Evolutionary conservation across 768 basidiomycete genomes (phyloP).

Genomic region (Candolleomyces aberdarensis): DNA sequence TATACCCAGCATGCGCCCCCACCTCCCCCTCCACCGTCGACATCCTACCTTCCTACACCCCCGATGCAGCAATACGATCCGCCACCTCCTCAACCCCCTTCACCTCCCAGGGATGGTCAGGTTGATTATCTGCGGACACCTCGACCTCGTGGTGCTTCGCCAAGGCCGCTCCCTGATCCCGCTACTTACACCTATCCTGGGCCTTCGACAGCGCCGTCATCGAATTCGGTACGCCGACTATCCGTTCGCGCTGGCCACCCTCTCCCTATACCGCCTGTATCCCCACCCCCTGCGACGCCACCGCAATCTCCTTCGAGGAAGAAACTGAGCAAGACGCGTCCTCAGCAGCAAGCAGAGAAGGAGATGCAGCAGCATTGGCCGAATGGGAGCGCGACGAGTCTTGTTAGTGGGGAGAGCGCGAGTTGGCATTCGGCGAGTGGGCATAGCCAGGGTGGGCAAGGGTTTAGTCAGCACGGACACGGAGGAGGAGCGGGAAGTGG

Average conservation of each 20-base stretch:
- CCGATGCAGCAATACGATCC: slow-evolving; percentile 6
- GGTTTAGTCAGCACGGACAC: background rate
- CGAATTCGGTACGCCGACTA: slow-evolving; percentile 10
- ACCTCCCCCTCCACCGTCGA: slow-evolving; percentile 4
- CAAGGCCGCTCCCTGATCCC: no score
- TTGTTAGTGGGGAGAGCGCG: background rate
- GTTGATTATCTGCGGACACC: background rate
- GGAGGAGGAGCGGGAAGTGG: background rate
- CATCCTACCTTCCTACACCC: background rate
- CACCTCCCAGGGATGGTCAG: background rate
- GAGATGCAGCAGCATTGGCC: slow-evolving; percentile 1
- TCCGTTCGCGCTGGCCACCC: slow-evolving; percentile 6
- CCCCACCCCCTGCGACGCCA: slow-evolving; percentile 2
- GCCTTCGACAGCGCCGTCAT: background rate
- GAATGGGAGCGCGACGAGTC: slow-evolving; percentile 13
- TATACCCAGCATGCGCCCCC: slow-evolving; percentile 5
- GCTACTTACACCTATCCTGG: no score
- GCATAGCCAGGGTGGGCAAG: background rate
- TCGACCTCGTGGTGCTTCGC: no score
- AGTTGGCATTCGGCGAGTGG: background rate
- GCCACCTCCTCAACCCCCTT: slow-evolving; percentile 1
- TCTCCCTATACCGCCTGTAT: background rate
- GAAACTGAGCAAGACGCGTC: slow-evolving; percentile 28
- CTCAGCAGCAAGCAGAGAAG: slow-evolving; percentile 11
- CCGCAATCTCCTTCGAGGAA: slow-evolving; percentile 18